Conservation (phyloP, 2,329 filamentous ascomycete species). For the Trichoderma sp. region DNA sequence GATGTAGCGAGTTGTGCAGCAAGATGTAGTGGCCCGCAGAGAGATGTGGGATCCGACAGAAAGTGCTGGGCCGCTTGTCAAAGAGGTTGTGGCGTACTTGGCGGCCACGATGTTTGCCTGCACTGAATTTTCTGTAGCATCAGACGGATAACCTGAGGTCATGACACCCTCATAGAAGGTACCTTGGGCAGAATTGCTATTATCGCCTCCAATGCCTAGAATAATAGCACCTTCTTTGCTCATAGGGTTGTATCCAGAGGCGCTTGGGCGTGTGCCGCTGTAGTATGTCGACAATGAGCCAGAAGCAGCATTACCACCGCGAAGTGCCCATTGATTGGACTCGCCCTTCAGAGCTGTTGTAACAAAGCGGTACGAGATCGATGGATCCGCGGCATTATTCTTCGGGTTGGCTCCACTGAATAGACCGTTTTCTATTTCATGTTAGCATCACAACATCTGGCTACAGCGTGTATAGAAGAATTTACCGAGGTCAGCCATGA, state of each 20-base stretch:
- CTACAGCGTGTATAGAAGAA: too few species aligned
- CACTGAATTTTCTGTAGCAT: conserved; percentile 3
- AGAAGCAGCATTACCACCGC: not conserved
- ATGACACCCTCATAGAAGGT: conserved; percentile 19
- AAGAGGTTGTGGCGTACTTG: not conserved
- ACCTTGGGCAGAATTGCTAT: not conserved
- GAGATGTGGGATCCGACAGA: not conserved
- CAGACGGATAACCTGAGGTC: conserved; percentile 10
- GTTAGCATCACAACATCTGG: too few species aligned
- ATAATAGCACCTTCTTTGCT: conserved; percentile 18
- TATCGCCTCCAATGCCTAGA: conserved; percentile 7
- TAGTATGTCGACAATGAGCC: conserved; percentile 15
- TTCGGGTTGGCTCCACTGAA: not conserved
- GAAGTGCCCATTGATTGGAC: conserved; percentile 4
- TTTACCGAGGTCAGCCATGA: conserved; percentile 9
- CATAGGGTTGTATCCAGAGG: conserved; percentile 10
- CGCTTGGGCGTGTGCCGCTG: not conserved
- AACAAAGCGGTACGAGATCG: not conserved
- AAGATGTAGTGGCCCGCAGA: not conserved
- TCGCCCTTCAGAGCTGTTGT: conserved; percentile 4
- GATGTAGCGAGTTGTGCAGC: conserved; percentile 18
- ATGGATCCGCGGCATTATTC: conserved; percentile 7
- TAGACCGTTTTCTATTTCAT: not conserved
- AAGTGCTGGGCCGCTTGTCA: conserved; percentile 5
- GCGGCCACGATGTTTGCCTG: conserved; percentile 17